Base-by-base conservation (phyloP, 768 basidiomycete species). In the Boletales sp. region DNA sequence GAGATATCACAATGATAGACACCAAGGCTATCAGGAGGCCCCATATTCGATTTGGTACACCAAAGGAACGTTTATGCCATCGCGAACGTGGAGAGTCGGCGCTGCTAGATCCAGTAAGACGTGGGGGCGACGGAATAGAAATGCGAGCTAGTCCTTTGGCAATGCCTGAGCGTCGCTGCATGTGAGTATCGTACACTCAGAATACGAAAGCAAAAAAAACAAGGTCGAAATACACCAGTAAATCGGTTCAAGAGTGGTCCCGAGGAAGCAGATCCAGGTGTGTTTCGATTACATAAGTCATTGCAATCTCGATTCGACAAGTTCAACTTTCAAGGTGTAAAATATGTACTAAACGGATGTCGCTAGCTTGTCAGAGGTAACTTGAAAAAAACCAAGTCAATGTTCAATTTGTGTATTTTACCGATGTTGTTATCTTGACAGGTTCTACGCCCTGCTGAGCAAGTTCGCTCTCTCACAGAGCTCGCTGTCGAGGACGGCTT, bases 401-500 rank as follows among this genome's bases (percentile, higher is more conserved):
- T n/a, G n/a, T n/a, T n/a, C n/a, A n/a, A 21, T 21, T 21, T 21
- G 21, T 21, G 21, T 21, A 21, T 21, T 2, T 21, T 2, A 21
- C 21, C 4, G 21, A 21, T 21, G 21, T 21, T 21, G 21, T 21
- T 21, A 4, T 21, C 21, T 21, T 21, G 21, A 21, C 21, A 83
- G 87, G 72, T 90, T 41, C 70, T 92, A 17, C 78, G 82, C 33
- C 89, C 89, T 3, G 86, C 86, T 5, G 83, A 80, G 2, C 74
- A 82, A 58, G 73, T 76, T 10, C 82, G 88, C 30, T 92, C 93
- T 10, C 70, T 94, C 34, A 87, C 88, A 0, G 80, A 90, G 42
- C 71, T 94, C 25, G 79, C 90, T 1, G 80, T 90, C 28, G 73
- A 74, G 31, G 83, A 92, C 46, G 90, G 91, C 0, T 90, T 92